Percentiles rank a stretch among this genome's conserved stretches.
Evolutionary conservation across 2,329 filamentous ascomycete genomes (phyloP).

Genomic region (Aschersonia sp.): DNA sequence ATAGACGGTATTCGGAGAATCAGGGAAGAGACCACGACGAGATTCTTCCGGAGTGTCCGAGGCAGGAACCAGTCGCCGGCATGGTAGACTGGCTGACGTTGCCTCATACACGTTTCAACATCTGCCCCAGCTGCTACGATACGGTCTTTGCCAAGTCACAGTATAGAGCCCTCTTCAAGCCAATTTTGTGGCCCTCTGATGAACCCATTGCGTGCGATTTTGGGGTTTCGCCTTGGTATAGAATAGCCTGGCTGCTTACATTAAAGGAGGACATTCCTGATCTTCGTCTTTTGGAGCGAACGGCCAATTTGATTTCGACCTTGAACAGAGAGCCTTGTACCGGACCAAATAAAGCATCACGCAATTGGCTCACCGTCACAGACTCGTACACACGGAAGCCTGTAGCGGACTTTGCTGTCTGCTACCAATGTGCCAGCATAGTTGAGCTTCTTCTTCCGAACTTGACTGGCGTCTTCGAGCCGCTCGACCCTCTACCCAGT

Average conservation of each 20-base stretch:
- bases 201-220: constrained; percentile 61
- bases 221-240: constrained; percentile 62
- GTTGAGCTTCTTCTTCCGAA: constrained; percentile 61
- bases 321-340: constrained; percentile 41
- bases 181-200: constrained; percentile 40
- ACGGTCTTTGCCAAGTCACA: constrained; percentile 53
- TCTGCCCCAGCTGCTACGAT: constrained; percentile 70
- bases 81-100: constrained; percentile 73
- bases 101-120: constrained; percentile 55
- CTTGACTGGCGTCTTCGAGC: constrained; percentile 51
- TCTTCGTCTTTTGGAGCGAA: constrained; percentile 52
- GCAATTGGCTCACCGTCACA: constrained; percentile 62
- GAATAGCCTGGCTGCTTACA: constrained; percentile 71
- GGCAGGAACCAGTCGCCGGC: constrained; percentile 45
- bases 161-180: constrained; percentile 50
- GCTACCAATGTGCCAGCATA: constrained; percentile 57
- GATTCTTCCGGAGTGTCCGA: constrained; percentile 53
- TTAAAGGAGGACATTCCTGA: constrained; percentile 54
- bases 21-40: constrained; percentile 7
- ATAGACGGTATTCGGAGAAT: constrained; percentile 38
- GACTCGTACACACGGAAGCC: constrained; percentile 51
- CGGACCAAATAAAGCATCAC: constrained; percentile 36
- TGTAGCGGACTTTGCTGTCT: constrained; percentile 60
- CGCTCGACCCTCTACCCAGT: constrained; percentile 29
- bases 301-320: constrained; percentile 43